Evolutionary conservation across 305 asterid species (phyloP), one percentile per base, ranked within the genome.

Genomic region (Fraxinus dipetala): DNA sequence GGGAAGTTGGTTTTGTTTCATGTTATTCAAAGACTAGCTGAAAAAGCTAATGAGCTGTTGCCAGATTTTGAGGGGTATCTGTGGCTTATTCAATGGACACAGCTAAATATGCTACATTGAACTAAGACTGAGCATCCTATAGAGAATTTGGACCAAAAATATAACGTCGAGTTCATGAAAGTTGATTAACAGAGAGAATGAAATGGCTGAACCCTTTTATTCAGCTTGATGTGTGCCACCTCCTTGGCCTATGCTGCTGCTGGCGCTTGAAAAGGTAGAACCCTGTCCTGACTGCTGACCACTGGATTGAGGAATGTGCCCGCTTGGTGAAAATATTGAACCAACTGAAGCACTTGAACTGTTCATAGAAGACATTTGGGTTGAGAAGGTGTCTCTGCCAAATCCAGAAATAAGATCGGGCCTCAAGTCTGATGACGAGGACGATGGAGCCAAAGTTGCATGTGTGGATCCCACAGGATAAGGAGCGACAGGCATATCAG

Each of bases 401-500:
- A 86, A 81, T 43, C 92, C 92, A 11, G 95, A 89, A 54, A 78
- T 84, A 51, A 87, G 84, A 72, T 89, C 95, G 3, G 92, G 94
- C 91, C 91, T 90, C 83, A 91, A 82, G 87, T 92, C 89, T 10
- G 97, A 89, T 11, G 98, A 93, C 0, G 94, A 93, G 72, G 92
- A 93, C 6, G 96, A 88, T 56, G 98, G 97, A 79, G 97, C 97
- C 88, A 92, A 70, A 65, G 92, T 94, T 75, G 95, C 92, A 30
- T 63, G 82, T 3, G 94, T 89, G 28, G 94, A 89, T n/a, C 97
- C 98, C 84, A 91, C 92, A 0, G 98, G 97, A 81, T 91, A 91
- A 65, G 97, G 99, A 78, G 96, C 96, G 75, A 95, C 96, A 0
- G 96, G 96, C 93, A 91, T 90, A 78, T 94, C 97, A n/a, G 94